Base-by-base conservation (phyloP, 805 yeast species). In the Zygotorulaspora danielsina region DNA sequence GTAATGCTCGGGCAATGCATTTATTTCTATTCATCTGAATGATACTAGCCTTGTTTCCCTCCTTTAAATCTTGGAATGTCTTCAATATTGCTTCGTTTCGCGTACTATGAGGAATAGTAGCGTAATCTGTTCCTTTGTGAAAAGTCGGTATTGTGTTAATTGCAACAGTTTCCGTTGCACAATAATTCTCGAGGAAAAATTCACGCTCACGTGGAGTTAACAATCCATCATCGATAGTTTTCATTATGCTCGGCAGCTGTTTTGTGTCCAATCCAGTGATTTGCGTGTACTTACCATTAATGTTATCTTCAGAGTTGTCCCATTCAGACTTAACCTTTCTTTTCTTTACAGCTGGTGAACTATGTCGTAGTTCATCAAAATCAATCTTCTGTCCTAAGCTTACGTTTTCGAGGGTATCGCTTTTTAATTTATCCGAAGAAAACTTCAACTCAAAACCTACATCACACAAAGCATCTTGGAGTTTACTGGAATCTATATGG, bases 11-110 rank as follows among this genome's bases (percentile, higher is more conserved):
- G 4, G 59, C 59, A 16, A 56, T 48, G 36, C 61, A 54, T 33
- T 53, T 49, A 2, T 42, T 47, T 24, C 53, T 46, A 34, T 57
- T 59, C 56, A 60, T 57, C 5, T 48, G 55, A n/a, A 54, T 50
- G 8, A 41, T 54, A 20, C 45, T 41, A n/a, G 44, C 34, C 21
- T 44, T 51, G 10, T 36, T 43, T 16, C 47, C 38, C 1, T 32
- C 29, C 5, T 39, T 35, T 31, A 54, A 32, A 9, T 42, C 50
- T 18, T 39, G 30, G 25, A 57, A 54, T 3, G 50, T 24, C 1
- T 29, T 24, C 4, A 50, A 24, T 10, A 57, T 39, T 5, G 38
- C 33, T 4, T 30, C 15, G 8, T 46, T 46, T 15, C 42, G 42
- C 5, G 10, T 32, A 18, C 55, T 45, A 38, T 59, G 64, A 5